phyloP scores from a whole-genome alignment of 1,139 yeast species.

The Pneumocystis wakefieldiae region DNA sequence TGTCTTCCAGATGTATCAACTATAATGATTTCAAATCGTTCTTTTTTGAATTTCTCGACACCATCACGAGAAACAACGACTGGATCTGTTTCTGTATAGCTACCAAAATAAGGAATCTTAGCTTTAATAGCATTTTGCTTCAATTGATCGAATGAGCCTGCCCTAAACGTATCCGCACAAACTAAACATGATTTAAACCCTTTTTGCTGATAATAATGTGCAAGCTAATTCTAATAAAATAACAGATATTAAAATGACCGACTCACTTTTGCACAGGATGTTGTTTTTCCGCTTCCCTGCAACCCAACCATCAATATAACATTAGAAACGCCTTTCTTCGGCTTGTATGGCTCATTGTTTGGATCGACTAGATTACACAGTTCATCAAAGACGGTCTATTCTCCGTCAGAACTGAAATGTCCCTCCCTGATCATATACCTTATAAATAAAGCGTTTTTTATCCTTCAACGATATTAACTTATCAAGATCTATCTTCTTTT shows the following conservation, averaged over 20 bases:
- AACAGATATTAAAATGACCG: background rate
- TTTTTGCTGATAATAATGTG: conserved; percentile 83
- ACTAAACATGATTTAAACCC: conserved; percentile 92
- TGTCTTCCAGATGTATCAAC: conserved; percentile 98
- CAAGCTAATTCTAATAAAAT: conserved; percentile 29
- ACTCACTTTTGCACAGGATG: conserved; percentile 68
- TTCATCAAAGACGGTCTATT: conserved; percentile 70
- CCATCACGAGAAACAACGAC: conserved; percentile 85
- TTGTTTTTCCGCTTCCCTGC: conserved; percentile 98
- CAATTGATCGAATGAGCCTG: conserved; percentile 97
- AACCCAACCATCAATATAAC: conserved; percentile 95
- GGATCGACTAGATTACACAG: conserved; percentile 72
- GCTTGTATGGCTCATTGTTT: conserved; percentile 52
- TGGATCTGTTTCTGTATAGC: conserved; percentile 91
- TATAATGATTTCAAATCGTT: conserved; percentile 79
- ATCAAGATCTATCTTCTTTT: conserved; percentile 38
- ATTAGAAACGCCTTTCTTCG: conserved; percentile 58
- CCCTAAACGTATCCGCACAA: conserved; percentile 98
- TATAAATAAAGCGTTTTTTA: conserved; percentile 69
- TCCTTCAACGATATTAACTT: conserved; percentile 38
- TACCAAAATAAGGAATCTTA: conserved; percentile 84
- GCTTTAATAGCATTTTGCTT: conserved; percentile 96
- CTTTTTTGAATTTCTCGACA: conserved; percentile 79
- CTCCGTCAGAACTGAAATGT: background rate
- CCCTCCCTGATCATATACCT: conserved; percentile 19